Conservation (phyloP, 2,329 filamentous ascomycete genomes). For the Kalmusia sp. region DNA sequence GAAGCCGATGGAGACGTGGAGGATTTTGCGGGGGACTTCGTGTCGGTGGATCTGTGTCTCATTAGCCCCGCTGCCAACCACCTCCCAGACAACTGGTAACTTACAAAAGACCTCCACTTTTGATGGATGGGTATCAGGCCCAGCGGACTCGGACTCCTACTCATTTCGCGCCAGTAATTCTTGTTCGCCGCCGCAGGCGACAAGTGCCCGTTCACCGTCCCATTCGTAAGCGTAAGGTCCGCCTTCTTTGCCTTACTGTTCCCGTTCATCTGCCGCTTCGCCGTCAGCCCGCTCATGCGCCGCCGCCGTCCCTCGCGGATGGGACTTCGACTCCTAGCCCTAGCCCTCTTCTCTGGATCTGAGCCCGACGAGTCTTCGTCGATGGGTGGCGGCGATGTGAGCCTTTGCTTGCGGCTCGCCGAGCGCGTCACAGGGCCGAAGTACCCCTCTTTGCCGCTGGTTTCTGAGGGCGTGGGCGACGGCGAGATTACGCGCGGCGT, state of each 20-base stretch:
- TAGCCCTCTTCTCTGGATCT: conserved; percentile 64
- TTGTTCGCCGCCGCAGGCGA: conserved; percentile 69
- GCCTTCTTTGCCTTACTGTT: conserved; percentile 39
- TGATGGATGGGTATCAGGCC: conserved; percentile 95
- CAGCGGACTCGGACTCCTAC: conserved; percentile 88
- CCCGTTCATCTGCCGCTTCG: conserved; percentile 49
- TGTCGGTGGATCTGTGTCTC: conserved; percentile 75
- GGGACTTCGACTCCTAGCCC: conserved; percentile 76
- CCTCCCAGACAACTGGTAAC: conserved; percentile 20
- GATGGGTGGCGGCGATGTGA: conserved; percentile 66
- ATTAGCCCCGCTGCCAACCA: conserved; percentile 22
- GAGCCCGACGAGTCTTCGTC: conserved; percentile 66
- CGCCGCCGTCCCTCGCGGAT: conserved; percentile 52
- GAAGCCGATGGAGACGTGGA: conserved; percentile 97
- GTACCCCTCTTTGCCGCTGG: conserved; percentile 65
- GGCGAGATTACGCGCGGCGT: conserved; percentile 91
- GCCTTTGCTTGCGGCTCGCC: conserved; percentile 67
- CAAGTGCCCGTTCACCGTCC: conserved; percentile 70
- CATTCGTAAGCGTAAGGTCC: conserved; percentile 50
- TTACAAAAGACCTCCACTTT: conserved; percentile 85
- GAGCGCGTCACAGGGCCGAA: conserved; percentile 80
- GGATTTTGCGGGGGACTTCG: conserved; percentile 90
- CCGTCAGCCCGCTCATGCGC: conserved; percentile 61
- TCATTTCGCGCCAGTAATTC: conserved; percentile 86
- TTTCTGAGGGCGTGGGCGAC: conserved; percentile 66